Evolutionary conservation across 371 early-diverging fungal genomes (phyloP), one percentile per base, ranked within the genome.

Genomic region (Syncephalastrum contaminatum): DNA sequence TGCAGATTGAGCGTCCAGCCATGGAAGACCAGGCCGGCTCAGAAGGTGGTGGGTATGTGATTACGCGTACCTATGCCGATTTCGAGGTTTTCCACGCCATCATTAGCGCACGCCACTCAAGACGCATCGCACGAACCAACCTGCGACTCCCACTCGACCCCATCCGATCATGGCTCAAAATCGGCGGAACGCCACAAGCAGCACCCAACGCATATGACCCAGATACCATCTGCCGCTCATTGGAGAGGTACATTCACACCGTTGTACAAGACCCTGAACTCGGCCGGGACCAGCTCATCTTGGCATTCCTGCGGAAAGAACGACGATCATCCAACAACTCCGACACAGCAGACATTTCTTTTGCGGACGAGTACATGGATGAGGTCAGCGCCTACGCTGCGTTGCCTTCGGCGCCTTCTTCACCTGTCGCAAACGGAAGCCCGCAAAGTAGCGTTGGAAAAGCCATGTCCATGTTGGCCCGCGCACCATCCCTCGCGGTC

Each of bases 41-140:
- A 4, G 79, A 79, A 53, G 79, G 79, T 2, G 75, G 75, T 14
- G 79, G 79, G 0, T 79, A 79, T 58, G 76, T 79, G 2, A 73
- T 79, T 22, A 75, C 76, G 13, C 58, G 79, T 20, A 68, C 67
- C 2, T 79, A 73, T 47, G 54, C 61, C 5, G 76, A 79, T 54
- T 79, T 79, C 55, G 76, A 73, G 49, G 63, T 58, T 3, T 71
- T 79, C 42, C 67, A 79, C 27, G 54, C 70, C 0, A 66, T 73
- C 2, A 53, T 79, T 4, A 44, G 51, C 42, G 68, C 72, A 4
- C 62, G 66, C 16, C 69, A 79, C 51, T 41, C 69, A 0, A 69
- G 62, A 48, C 60, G 66, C 12, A 49, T 69, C 0, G 41, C 66
- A 0, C 62, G 66, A 16, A 48, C 70, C 1, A 62, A 63, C 43